Base-by-base conservation (phyloP, 345 rosid species). In the Heritiera littoralis region DNA sequence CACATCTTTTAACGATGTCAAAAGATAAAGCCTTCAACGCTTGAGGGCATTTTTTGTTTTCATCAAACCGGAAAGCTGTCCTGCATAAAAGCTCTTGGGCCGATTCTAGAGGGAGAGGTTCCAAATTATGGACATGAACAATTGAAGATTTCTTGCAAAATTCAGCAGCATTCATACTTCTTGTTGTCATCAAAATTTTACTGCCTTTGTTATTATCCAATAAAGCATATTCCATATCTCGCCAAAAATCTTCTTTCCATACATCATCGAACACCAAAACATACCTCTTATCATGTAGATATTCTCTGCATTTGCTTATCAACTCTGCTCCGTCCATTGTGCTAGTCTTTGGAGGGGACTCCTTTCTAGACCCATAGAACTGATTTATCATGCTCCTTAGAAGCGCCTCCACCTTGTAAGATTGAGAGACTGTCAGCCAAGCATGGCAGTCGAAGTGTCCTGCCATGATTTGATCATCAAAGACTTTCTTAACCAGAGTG, bases 211-310 rank as follows among this genome's bases (percentile, higher is more conserved):
- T 43, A 38, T 43, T 72, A 12, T 78, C 81, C 2, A 28, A 35
- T 35, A 82, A 67, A 23, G 79, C 84, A 59, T 73, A 10, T 68
- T 74, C 74, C 4, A 82, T 56, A 17, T 72, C 74, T 48, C 23
- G 14, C 79, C 84, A 82, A 1, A 81, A 78, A 2, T 75, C 66
- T 14, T 38, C 18, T 14, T 18, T 60, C 81, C 81, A 78, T 0
- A 82, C 73, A 69, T 75, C 81, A 51, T 82, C 78, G 6, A 82
- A 59, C 17, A 78, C 71, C 32, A 82, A 13, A 15, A 78, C 28
- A 43, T 75, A 82, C 71, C 79, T 66, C 28, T 79, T 35, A 8
- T 41, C 49, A 15, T 30, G 17, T 4, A 78, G 17, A 56, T 68
- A 71, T 18, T 41, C 58, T 51, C 79, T 67, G 23, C 68, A 43